These are phyloP conservation scores for Hordeum pubiflorum DNA, from an alignment of 202 grass and related monocot species.

Conservation along the genomic window DNA sequence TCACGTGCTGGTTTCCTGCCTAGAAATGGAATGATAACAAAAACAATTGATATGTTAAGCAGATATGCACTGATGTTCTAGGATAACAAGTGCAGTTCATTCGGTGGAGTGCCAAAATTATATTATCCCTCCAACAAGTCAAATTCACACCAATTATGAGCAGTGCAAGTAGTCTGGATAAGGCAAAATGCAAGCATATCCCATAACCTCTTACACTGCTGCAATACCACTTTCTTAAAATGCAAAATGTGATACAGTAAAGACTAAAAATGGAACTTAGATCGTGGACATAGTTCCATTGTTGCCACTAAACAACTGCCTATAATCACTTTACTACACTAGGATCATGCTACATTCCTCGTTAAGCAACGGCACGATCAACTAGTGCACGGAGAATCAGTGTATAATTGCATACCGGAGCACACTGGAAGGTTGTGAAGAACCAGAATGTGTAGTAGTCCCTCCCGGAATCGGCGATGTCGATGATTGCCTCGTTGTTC, in stretches of 20 bases:
- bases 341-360: not conserved
- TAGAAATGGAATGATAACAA: conserved; percentile 28
- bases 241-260: not conserved
- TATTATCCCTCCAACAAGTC: not conserved
- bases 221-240: not conserved
- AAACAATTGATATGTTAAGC: conserved; percentile 2
- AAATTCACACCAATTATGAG: conserved; percentile 1
- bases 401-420: conserved; percentile 37
- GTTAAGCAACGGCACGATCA: not conserved
- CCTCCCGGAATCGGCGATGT: conserved; percentile 87
- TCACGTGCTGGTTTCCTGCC: conserved; percentile 64
- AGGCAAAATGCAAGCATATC: not conserved
- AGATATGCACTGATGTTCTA: not conserved
- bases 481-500: conserved; percentile 89
- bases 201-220: not conserved
- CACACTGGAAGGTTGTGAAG: conserved; percentile 69
- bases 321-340: not conserved
- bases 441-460: conserved; percentile 97
- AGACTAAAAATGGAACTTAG: conserved; percentile 5
- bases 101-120: not conserved
- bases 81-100: not conserved
- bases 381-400: not conserved
- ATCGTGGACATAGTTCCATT: not conserved
- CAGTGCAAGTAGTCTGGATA: not conserved
- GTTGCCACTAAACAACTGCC: not conserved